Base-by-base conservation (phyloP, 371 early-diverging fungal species). In the Circinella umbellata region DNA sequence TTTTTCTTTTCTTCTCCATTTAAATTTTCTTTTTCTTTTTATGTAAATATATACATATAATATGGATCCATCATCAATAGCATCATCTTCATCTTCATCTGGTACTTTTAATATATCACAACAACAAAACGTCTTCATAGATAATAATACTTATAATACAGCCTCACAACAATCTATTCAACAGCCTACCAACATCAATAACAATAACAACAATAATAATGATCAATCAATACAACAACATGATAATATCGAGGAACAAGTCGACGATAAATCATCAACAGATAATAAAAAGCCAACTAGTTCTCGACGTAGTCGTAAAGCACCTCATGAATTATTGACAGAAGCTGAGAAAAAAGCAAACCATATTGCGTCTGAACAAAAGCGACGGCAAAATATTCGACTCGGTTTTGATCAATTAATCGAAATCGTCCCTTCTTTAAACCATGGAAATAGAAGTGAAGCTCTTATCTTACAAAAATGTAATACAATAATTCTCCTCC, bases 341-440 rank as follows among this genome's bases (percentile, higher is more conserved):
- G 95, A 94, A 64, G 91, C 92, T n/a, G 95, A 97, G 73, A 97
- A 97, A 79, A 90, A 94, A 66, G 92, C 95, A 5, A 98, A 97
- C 80, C 98, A 98, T 79, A 97, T 98, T 77, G 94, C 93, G 1
- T 93, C 93, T 10, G 97, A 96, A 78, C 94, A 96, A 75, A 93
- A 94, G 75, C 90, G 97, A 68, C 85, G 97, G 46, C 91, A 92
- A 54, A 93, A 92, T 72, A 96, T 96, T 73, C 82, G 93, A 46
- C 76, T 84, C 17, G 95, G 95, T 11, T 95, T 95, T 78, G 92
- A 92, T 73, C 88, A 92, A 76, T 88, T 96, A 61, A 88, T 90
- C 39, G 90, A 91, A 54, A 84, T 95, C 47, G 94, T 96, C 3
- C 96, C 96, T 47, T 83, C 89, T 3, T 80, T 95, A 47, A 85